Conservation (phyloP, 306 rosid species). For the Corylus avellana region DNA sequence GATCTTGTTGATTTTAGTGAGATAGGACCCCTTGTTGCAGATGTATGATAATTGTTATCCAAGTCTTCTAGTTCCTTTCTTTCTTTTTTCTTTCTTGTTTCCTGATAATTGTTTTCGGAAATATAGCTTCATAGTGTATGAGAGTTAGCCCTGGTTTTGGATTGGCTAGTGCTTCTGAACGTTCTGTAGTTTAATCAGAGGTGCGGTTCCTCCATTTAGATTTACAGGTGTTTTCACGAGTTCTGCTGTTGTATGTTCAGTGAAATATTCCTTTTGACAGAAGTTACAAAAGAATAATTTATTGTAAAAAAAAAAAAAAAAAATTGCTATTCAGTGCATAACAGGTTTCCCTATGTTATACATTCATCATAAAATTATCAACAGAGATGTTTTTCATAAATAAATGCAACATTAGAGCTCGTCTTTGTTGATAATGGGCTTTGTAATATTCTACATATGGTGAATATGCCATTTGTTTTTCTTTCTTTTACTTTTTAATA, state of each 20-base stretch:
- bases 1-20: slow-evolving; percentile 61
- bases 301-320: neutral
- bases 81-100: slow-evolving; percentile 14
- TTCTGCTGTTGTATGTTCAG: slow-evolving; percentile 51
- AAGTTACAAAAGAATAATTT: slow-evolving; percentile 24
- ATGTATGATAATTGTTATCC: slow-evolving; percentile 56
- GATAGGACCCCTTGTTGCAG: slow-evolving; percentile 44
- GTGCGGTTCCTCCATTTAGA: slow-evolving; percentile 45
- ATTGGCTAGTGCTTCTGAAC: slow-evolving; percentile 46
- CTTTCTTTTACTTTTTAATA: no score
- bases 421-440: no score
- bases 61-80: slow-evolving; percentile 39
- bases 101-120: slow-evolving; percentile 41
- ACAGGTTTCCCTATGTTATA: no score
- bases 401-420: neutral
- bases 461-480: no score
- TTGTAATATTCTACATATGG: no score
- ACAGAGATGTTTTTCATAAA: neutral
- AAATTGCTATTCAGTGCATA: no score
- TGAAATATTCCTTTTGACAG: slow-evolving; percentile 9
- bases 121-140: slow-evolving; percentile 53
- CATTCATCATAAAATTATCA: no score
- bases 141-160: slow-evolving; percentile 55
- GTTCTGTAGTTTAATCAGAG: slow-evolving; percentile 47
- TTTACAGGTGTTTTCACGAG: slow-evolving; percentile 37